These are phyloP conservation scores for Diaporthe batatas DNA, from an alignment of 2,329 filamentous ascomycete species.

Conservation along the genomic window DNA sequence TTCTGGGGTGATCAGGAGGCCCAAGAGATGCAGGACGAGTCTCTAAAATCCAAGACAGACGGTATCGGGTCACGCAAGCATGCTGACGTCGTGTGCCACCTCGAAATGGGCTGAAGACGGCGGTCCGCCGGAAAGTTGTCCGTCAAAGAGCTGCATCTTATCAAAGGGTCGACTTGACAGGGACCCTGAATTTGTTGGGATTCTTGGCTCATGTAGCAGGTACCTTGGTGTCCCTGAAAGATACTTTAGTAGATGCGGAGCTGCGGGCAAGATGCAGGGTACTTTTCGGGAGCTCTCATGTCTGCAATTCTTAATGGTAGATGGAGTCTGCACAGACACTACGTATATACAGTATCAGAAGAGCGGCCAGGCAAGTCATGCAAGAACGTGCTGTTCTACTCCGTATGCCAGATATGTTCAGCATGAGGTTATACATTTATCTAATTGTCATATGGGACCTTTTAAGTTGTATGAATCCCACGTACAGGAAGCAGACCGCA, in stretches of 20 bases:
- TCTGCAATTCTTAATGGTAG: background rate
- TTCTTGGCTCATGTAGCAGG: constrained; percentile 7
- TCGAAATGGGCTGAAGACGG: constrained; percentile 21
- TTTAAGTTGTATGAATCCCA: background rate
- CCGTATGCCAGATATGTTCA: background rate
- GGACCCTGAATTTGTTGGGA: constrained; percentile 38
- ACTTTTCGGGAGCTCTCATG: background rate
- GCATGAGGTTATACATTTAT: background rate
- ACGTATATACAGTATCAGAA: background rate
- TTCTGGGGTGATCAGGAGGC: constrained; percentile 16
- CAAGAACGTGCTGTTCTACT: background rate
- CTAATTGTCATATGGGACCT: background rate
- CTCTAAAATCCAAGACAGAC: constrained; percentile 13
- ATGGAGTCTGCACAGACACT: background rate
- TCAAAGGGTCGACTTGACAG: constrained; percentile 18
- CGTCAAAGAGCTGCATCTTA: constrained; percentile 24
- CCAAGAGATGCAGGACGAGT: constrained; percentile 12
- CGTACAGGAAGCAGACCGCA: background rate
- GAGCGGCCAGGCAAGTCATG: background rate
- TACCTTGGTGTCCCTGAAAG: background rate
- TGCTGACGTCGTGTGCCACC: constrained; percentile 31
- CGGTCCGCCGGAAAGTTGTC: constrained; percentile 9
- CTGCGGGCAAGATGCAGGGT: background rate
- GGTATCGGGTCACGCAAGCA: constrained; percentile 31
- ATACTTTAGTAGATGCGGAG: background rate